These are phyloP conservation scores for Cladorrhinum sp. DNA, from an alignment of 2,329 filamentous ascomycete species.

Conservation along the genomic window DNA sequence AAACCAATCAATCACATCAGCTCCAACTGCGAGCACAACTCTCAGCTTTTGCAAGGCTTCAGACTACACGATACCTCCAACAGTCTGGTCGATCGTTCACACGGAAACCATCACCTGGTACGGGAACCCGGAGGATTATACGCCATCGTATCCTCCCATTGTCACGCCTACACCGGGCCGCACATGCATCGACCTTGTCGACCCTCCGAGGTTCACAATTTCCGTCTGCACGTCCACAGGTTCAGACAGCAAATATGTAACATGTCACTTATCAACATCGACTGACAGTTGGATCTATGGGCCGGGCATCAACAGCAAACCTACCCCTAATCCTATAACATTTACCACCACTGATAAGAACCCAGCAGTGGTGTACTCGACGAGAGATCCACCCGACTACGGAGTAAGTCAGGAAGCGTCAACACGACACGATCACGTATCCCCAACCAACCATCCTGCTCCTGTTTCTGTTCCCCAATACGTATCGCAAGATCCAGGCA, in stretches of 20 bases:
- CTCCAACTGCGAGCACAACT: constrained; percentile 10
- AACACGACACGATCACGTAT: constrained; percentile 22
- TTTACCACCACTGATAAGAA: constrained; percentile 55
- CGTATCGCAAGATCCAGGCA: constrained; percentile 6
- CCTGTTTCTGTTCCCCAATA: constrained; percentile 19
- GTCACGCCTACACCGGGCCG: constrained; percentile 38
- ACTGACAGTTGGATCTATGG: constrained; percentile 33
- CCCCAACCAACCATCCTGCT: constrained; percentile 6
- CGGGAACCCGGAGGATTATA: constrained; percentile 46
- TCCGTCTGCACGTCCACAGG: constrained; percentile 27
- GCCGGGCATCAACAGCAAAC: constrained; percentile 12
- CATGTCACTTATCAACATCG: constrained; percentile 32
- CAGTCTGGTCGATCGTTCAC: constrained; percentile 44
- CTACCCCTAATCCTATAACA: constrained; percentile 35
- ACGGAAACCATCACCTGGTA: constrained; percentile 50
- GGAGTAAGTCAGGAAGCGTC: constrained; percentile 28
- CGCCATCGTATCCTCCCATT: constrained; percentile 43
- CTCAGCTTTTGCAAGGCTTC: constrained; percentile 26
- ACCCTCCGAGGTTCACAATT: constrained; percentile 20
- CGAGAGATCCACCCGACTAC: constrained; percentile 40
- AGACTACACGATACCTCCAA: constrained; percentile 23
- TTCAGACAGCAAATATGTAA: constrained; percentile 29
- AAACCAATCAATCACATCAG: constrained; percentile 16
- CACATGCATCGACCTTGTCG: constrained; percentile 33
- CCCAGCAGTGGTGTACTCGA: constrained; percentile 46